phyloP scores from a whole-genome alignment of 2,329 filamentous ascomycete species.

The Exutisphaerella laricina region DNA sequence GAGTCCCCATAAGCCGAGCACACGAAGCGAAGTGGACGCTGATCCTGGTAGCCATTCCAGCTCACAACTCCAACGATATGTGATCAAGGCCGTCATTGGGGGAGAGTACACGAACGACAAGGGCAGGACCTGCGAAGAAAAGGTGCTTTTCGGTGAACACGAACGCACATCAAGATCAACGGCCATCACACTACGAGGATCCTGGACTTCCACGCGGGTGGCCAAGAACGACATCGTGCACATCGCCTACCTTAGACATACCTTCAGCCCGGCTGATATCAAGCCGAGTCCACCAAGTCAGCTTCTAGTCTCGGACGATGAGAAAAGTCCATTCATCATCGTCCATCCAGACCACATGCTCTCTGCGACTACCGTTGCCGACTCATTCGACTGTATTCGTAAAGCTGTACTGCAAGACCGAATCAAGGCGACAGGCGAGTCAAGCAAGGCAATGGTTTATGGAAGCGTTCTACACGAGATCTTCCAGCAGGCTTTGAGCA shows the following conservation, averaged over 20 bases:
- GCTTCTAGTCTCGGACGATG: constrained; percentile 67
- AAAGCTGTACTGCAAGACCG: constrained; percentile 91
- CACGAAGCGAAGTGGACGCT: too few relatives aligned
- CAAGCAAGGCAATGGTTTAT: constrained; percentile 77
- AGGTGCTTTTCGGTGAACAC: constrained; percentile 77
- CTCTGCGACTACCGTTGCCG: constrained; percentile 91
- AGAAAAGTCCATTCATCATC: constrained; percentile 68
- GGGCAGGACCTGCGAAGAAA: constrained; percentile 51
- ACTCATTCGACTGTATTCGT: constrained; percentile 87
- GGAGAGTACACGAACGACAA: constrained; percentile 61
- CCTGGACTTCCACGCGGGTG: constrained; percentile 81
- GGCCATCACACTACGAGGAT: constrained; percentile 71
- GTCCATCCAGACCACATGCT: constrained; percentile 93
- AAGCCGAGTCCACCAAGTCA: constrained; percentile 47
- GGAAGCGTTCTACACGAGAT: constrained; percentile 92
- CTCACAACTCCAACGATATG: constrained; percentile 62
- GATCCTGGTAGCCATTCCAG: too few relatives aligned
- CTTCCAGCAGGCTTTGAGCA: constrained; percentile 82
- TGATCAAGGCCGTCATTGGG: constrained; percentile 68
- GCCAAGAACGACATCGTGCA: constrained; percentile 70
- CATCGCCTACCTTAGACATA: constrained; percentile 50
- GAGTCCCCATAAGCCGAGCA: constrained; percentile 15
- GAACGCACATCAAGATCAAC: constrained; percentile 63
- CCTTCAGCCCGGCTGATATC: constrained; percentile 52
- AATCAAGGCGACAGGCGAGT: constrained; percentile 80